These are phyloP conservation scores for Sclerotinia trifoliorum DNA, from an alignment of 2,329 filamentous ascomycete species.

Conservation along the genomic window DNA sequence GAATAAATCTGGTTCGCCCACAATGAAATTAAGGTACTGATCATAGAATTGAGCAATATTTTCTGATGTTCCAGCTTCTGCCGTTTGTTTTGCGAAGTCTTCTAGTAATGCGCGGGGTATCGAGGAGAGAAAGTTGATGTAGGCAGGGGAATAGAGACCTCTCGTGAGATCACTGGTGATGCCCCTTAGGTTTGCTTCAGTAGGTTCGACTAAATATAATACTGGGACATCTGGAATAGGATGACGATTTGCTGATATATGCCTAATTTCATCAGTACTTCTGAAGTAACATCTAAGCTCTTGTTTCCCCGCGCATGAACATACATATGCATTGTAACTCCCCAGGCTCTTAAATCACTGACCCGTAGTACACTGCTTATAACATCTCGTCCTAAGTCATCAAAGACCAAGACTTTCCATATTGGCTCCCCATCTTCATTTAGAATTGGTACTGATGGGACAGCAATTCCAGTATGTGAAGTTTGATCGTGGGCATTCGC, in stretches of 20 bases:
- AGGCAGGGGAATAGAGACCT: slow-evolving; percentile 86
- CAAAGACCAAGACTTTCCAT: slow-evolving; percentile 97
- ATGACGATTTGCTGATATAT: slow-evolving; percentile 77
- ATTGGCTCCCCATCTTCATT: slow-evolving; percentile 88
- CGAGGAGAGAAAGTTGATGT: slow-evolving; percentile 95
- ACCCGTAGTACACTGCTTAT: slow-evolving; percentile 95
- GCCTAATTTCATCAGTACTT: slow-evolving; percentile 51
- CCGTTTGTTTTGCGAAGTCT: slow-evolving; percentile 89
- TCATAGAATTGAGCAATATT: slow-evolving; percentile 91
- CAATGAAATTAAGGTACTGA: slow-evolving; percentile 96
- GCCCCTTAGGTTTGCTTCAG: slow-evolving; percentile 70
- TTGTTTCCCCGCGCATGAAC: slow-evolving; percentile 33
- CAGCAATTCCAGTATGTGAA: slow-evolving; percentile 59
- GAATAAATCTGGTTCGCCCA: slow-evolving; percentile 93
- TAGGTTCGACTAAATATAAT: slow-evolving; percentile 94
- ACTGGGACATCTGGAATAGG: slow-evolving; percentile 95
- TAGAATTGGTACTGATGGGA: slow-evolving; percentile 74
- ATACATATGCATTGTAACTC: slow-evolving; percentile 95
- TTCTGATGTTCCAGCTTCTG: slow-evolving; percentile 79
- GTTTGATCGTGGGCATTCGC: slow-evolving; percentile 59
- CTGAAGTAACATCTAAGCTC: slow-evolving; percentile 13
- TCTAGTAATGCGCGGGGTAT: slow-evolving; percentile 87
- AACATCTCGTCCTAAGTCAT: slow-evolving; percentile 85
- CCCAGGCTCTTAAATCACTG: slow-evolving; percentile 87
- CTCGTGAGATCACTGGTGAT: slow-evolving; percentile 85